Evolutionary conservation across 2,329 filamentous ascomycete species (phyloP), one percentile per base, ranked within the genome.

Genomic region (Neoarthrinium moseri): DNA sequence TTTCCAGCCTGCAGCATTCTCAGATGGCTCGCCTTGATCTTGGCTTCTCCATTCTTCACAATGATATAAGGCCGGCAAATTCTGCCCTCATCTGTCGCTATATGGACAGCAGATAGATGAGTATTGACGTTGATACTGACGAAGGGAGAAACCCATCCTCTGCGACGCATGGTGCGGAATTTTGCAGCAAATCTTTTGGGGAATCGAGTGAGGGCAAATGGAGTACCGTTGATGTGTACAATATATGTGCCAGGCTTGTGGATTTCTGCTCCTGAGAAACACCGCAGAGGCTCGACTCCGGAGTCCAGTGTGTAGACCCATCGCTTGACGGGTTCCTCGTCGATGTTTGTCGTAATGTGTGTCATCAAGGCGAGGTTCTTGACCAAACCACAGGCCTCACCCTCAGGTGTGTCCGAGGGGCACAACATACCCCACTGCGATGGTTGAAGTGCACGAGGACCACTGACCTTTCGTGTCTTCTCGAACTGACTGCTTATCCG

Each of bases 331-430:
- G 94, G 91, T 15, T 84, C 89, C 63, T 97, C 94, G 46, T 96
- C 91, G 46, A 95, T 90, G 53, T 96, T 90, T 2, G 94, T 99
- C 1, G 94, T 99, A 57, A 99, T 97, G 62, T 99, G 95, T 42
- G 95, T 99, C 94, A 99, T 99, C 47, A 99, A 75, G 7, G 94
- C 94, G 72, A 99, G 70, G 62, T 99, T 99, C 76, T 99, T 99
- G 56, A 99, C 91, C 47, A 99, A 72, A 77, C 94, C 94, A 71
- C 94, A 99, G 10, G 94, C 91, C 73, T 99, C 94, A 70, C 94
- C 94, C 84, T 99, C 94, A 6, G 94, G 94, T 0, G 94, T 99
- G 75, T 99, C 94, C 10, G 94, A 95, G 0, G 91, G 88, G 63
- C 94, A 99, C 45, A 99, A 76, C 91, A 99, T 96, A 57, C 94